Conservation (phyloP, 371 early-diverging fungal species). For the Conidiobolus incongruus region DNA sequence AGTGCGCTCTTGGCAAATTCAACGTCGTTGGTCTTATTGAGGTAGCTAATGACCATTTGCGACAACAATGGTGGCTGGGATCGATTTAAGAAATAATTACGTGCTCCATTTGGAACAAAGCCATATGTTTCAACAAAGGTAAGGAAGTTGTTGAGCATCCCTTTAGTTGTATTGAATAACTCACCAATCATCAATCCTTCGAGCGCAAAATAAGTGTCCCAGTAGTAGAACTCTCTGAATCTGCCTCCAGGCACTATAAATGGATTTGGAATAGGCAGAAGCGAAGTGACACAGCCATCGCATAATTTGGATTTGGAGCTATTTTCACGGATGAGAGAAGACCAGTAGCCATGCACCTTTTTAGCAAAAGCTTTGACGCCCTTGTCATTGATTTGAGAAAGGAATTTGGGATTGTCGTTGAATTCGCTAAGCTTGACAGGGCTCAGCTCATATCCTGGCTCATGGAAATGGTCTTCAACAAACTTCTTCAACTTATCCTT, state of each 20-base stretch:
- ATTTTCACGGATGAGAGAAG: slow-evolving; percentile 22
- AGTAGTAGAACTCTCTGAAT: slow-evolving; percentile 79
- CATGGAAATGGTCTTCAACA: slow-evolving; percentile 31
- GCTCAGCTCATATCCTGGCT: slow-evolving; percentile 19
- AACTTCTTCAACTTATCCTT: slow-evolving; percentile 20
- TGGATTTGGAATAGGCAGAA: slow-evolving; percentile 23
- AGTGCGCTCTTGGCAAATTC: slow-evolving; percentile 21
- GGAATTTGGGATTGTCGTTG: slow-evolving; percentile 15
- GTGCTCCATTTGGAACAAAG: slow-evolving; percentile 22
- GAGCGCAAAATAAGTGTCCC: slow-evolving; percentile 73
- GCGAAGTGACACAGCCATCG: slow-evolving; percentile 23
- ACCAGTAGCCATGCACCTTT: slow-evolving; percentile 29
- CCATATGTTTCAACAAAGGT: slow-evolving; percentile 44
- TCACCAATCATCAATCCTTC: slow-evolving; percentile 51
- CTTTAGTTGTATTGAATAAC: slow-evolving; percentile 23
- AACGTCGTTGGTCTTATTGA: slow-evolving; percentile 23
- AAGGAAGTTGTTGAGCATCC: slow-evolving; percentile 44
- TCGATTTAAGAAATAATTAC: slow-evolving; percentile 60
- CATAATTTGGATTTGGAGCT: slow-evolving; percentile 20
- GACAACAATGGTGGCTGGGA: slow-evolving; percentile 78
- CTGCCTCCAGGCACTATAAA: slow-evolving; percentile 83
- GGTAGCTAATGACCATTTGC: slow-evolving; percentile 38
- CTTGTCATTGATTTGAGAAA: slow-evolving; percentile 18
- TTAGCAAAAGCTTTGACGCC: slow-evolving; percentile 23
- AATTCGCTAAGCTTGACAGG: slow-evolving; percentile 10